These are phyloP conservation scores for Anethum foeniculum DNA, from an alignment of 140 eudicot species.

Conservation along the genomic window DNA sequence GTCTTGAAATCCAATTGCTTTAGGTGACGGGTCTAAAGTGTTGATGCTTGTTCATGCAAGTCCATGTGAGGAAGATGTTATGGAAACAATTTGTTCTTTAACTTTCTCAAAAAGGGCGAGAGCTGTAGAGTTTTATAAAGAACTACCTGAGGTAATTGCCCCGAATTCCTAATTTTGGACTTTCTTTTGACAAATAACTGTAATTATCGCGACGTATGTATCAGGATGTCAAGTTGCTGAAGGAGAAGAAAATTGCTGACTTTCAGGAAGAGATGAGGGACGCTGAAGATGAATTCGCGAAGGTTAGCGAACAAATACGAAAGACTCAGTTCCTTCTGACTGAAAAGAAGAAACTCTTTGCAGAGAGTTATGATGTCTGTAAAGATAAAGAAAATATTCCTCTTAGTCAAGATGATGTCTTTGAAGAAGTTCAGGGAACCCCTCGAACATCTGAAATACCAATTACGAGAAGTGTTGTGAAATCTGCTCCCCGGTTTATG, in stretches of 20 bases:
- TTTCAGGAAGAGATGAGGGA: conserved; percentile 33
- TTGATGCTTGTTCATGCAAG: conserved; percentile 71
- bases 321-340: conserved; percentile 22
- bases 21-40: conserved; percentile 71
- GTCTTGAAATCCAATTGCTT: background rate
- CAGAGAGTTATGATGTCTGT: background rate
- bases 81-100: conserved; percentile 42
- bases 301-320: conserved; percentile 20
- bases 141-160: conserved; percentile 25
- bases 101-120: conserved; percentile 40
- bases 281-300: conserved; percentile 29
- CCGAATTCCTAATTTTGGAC: too few relatives aligned
- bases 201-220: background rate
- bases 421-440: conserved; percentile 12
- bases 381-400: conserved; percentile 19
- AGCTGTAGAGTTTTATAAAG: conserved; percentile 34
- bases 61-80: conserved; percentile 62
- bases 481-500: conserved; percentile 38
- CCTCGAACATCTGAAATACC: conserved; percentile 21
- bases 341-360: conserved; percentile 21
- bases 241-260: conserved; percentile 25
- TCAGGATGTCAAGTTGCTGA: conserved; percentile 33
- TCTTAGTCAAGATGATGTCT: conserved; percentile 11
- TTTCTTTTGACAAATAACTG: background rate
- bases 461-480: background rate